Evolutionary conservation across 192 early-diverging fungal genomes (phyloP).

Genomic region (Linnemannia hyalina): DNA sequence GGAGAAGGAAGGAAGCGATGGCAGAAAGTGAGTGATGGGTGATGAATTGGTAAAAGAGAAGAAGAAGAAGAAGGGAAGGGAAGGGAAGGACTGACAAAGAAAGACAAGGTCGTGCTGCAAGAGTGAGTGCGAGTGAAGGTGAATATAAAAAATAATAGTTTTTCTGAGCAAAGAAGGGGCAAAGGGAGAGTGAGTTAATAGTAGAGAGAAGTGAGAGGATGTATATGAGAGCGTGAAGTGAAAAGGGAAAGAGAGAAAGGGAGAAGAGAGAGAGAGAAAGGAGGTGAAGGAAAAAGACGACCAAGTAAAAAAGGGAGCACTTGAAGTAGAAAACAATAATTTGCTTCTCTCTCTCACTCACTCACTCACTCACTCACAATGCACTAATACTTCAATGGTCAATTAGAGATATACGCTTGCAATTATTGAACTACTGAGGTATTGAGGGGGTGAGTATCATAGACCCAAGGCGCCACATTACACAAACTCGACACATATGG

Average conservation of each 20-base stretch:
- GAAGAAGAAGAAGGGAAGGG: background rate
- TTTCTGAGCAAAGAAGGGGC: background rate
- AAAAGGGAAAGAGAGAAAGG: background rate
- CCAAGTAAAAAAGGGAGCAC: background rate
- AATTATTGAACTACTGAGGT: too few species aligned
- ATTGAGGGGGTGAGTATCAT: background rate
- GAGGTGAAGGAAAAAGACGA: background rate
- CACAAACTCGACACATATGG: too few species aligned
- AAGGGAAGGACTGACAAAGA: background rate
- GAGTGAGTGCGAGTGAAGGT: background rate
- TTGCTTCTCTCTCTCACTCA: background rate
- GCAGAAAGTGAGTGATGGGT: background rate
- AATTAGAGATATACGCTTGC: background rate
- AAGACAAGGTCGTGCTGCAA: too few species aligned
- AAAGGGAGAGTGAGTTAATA: background rate
- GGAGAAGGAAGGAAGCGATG: background rate
- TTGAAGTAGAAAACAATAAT: background rate
- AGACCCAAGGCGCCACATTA: background rate
- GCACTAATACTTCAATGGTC: background rate
- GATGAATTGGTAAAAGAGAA: background rate
- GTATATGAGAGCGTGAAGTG: background rate
- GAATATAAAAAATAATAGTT: background rate
- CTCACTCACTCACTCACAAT: background rate
- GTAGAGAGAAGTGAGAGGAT: background rate
- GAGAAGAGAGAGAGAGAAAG: constrained; percentile 19